Evolutionary conservation across 495 filamentous ascomycete species (phyloP), one percentile per base, ranked within the genome.

Genomic region (Pyrenula aspistea): DNA sequence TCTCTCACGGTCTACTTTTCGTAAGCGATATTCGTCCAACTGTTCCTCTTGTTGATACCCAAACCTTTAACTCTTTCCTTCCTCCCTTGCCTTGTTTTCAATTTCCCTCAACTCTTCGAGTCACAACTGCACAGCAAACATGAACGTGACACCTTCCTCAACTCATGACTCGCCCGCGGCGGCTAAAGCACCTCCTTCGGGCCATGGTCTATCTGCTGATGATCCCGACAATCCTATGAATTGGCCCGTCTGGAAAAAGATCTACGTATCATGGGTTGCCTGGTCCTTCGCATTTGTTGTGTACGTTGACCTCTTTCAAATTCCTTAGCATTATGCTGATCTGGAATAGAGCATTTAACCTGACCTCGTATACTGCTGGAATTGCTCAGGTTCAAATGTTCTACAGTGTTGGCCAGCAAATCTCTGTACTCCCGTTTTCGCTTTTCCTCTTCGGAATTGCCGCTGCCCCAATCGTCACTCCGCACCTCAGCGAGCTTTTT

Each of bases 221-320:
- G 78, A 82, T 59, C 71, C 71, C 1, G 68, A 72, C 25, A 81
- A 81, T 58, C 80, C 80, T 22, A 71, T 71, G 60, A 82, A 82
- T 60, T 83, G 79, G 79, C 67, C 79, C 12, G 31, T 66, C 23
- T 58, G 61, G 55, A 74, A 72, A 31, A 65, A 70, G n/a, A 54
- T 71, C 15, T 73, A 78, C 55, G 67, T 68, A 2, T 56, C 69
- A 24, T 62, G 68, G 49, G 64, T 74, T 52, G 53, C 69, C 2
- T 70, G 63, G 56, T 54, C 62, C 8, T 70, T 67, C 53, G 62
- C 62, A 12, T 71, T 67, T 56, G 59, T 66, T 23, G 65, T 73
- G 71, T 71, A 59, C 59, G 69, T 54, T 19, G 12, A 36, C 52
- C 15, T 22, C n/a, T 20, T 53, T 2, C 15, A 54, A 54, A 23